Conservation (phyloP, 306 rosid species). For the Delonix regia region DNA sequence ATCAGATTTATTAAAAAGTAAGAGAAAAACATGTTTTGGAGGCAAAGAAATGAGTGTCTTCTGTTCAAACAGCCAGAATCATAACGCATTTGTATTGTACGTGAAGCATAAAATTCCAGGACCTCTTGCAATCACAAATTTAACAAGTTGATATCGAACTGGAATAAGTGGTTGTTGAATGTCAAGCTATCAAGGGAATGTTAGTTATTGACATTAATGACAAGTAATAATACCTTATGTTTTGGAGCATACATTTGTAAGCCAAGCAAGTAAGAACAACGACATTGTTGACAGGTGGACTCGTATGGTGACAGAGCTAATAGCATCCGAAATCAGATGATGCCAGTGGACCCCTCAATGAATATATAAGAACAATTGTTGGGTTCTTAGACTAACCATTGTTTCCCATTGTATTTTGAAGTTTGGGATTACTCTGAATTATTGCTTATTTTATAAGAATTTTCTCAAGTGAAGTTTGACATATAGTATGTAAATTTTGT, state of each 20-base stretch:
- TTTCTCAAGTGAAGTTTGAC: no score
- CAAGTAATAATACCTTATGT: background rate
- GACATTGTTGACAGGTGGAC: background rate
- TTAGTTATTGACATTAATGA: slow-evolving; percentile 22
- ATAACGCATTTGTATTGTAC: background rate
- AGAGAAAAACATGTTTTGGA: background rate
- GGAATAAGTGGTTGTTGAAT: slow-evolving; percentile 8
- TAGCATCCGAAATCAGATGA: no score
- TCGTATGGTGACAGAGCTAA: background rate
- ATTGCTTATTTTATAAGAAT: no score
- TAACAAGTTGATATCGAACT: background rate
- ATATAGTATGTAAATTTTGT: no score
- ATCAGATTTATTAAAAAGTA: no score
- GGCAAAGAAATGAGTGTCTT: background rate
- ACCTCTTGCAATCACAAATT: background rate
- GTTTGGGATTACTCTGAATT: background rate
- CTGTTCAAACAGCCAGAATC: background rate
- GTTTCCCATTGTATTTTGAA: background rate
- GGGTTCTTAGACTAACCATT: background rate
- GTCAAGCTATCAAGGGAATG: slow-evolving; percentile 16
- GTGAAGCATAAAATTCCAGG: background rate
- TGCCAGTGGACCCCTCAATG: no score
- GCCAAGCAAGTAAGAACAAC: background rate
- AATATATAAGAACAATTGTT: no score
- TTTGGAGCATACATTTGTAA: background rate